Percentiles rank a stretch among this genome's conserved stretches.
Evolutionary conservation across 2,329 filamentous ascomycete species (phyloP).

Genomic region (Ceratocystis smalleyi): DNA sequence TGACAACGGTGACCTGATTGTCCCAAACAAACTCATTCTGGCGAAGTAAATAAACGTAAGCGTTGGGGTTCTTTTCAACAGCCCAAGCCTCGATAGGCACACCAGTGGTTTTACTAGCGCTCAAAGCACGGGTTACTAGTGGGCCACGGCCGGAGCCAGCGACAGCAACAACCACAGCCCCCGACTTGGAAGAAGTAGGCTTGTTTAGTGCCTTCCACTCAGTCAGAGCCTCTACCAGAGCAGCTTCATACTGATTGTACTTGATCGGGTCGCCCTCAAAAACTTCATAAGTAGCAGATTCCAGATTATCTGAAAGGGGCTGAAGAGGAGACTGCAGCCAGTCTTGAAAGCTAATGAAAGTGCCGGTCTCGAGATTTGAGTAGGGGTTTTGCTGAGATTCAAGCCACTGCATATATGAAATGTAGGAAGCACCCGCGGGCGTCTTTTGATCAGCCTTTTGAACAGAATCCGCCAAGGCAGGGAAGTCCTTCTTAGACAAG

Average conservation of each 20-base stretch:
- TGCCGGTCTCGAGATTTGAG: conserved; percentile 34
- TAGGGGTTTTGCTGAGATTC: conserved; percentile 63
- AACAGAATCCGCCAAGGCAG: conserved; percentile 54
- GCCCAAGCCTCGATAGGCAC: conserved; percentile 78
- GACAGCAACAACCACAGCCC: conserved; percentile 70
- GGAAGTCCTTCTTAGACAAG: conserved; percentile 41
- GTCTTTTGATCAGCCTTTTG: conserved; percentile 22
- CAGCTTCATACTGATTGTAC: conserved; percentile 86
- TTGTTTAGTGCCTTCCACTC: conserved; percentile 64
- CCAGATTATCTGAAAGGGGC: conserved; percentile 86
- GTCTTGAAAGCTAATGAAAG: conserved; percentile 57
- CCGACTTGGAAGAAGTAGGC: conserved; percentile 55
- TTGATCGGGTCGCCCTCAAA: conserved; percentile 98
- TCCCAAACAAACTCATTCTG: conserved; percentile 76
- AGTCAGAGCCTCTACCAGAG: conserved; percentile 61
- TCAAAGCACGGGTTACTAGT: conserved; percentile 71
- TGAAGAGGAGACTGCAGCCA: conserved; percentile 92
- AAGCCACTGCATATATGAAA: conserved; percentile 71
- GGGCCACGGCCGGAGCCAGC: conserved; percentile 88
- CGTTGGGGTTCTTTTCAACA: conserved; percentile 96
- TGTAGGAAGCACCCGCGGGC: conserved; percentile 30
- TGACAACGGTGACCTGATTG: conserved; percentile 68
- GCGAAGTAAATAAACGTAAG: conserved; percentile 78
- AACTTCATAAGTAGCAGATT: conserved; percentile 94
- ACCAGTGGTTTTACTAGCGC: conserved; percentile 59